Conservation (phyloP, 2,329 filamentous ascomycete genomes). For the Rhinocladiella similis region DNA sequence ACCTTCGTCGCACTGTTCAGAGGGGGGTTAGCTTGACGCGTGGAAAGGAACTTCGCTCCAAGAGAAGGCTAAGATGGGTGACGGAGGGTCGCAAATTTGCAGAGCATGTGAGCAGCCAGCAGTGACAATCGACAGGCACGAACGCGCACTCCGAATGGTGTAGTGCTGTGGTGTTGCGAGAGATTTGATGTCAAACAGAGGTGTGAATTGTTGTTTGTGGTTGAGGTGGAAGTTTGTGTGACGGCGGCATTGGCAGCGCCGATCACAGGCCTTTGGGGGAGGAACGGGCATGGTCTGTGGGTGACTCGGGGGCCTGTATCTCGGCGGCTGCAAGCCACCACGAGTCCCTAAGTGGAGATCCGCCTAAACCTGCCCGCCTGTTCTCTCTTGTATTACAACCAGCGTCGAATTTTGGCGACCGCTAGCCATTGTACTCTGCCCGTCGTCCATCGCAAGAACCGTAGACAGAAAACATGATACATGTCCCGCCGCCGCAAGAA, state of each 20-base stretch:
- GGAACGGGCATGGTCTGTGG: slow-evolving; percentile 5
- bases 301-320: not conserved
- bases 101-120: not conserved
- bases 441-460: no score
- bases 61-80: not conserved
- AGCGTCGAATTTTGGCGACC: not conserved
- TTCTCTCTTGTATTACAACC: not conserved
- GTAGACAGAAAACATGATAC: no score
- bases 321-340: slow-evolving; percentile 2
- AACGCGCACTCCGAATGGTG: not conserved
- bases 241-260: slow-evolving; percentile 17
- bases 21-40: slow-evolving; percentile 16
- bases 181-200: not conserved
- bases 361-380: slow-evolving; percentile 2
- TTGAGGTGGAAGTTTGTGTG: slow-evolving; percentile 18
- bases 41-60: slow-evolving; percentile 1
- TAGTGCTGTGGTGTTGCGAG: slow-evolving; percentile 9
- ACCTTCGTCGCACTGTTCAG: slow-evolving; percentile 83
- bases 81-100: not conserved
- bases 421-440: not conserved
- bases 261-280: slow-evolving; percentile 12
- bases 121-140: not conserved
- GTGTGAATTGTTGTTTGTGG: not conserved
- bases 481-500: not conserved
- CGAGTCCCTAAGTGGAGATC: slow-evolving; percentile 1